phyloP scores from a whole-genome alignment of 768 basidiomycete species.

The Mycena latifolia region DNA sequence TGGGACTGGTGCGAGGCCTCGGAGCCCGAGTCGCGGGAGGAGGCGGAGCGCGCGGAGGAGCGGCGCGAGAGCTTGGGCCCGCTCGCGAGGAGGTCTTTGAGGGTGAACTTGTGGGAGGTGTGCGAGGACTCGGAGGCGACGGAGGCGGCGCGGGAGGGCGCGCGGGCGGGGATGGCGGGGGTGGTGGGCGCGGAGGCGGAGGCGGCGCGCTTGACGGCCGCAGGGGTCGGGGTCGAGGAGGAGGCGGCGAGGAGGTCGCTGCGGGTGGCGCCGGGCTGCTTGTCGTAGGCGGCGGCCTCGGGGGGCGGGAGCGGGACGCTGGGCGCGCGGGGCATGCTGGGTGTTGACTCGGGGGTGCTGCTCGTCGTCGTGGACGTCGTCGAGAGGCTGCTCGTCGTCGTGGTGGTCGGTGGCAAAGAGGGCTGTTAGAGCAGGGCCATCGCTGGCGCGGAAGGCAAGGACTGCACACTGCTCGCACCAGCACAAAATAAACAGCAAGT shows the following conservation, averaged over 20 bases:
- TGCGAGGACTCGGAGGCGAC: constrained; percentile 60
- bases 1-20: constrained; percentile 50
- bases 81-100: constrained; percentile 82
- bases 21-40: constrained; percentile 32
- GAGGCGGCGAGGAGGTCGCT: constrained; percentile 26
- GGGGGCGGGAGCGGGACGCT: constrained; percentile 34
- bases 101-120: constrained; percentile 79
- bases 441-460: neutral
- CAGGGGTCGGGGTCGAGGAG: neutral
- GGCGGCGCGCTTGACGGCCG: constrained; percentile 11
- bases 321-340: constrained; percentile 8
- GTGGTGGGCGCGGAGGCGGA: constrained; percentile 17
- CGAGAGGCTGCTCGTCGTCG: neutral
- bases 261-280: constrained; percentile 32
- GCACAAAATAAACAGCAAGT: neutral
- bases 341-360: neutral
- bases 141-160: constrained; percentile 46
- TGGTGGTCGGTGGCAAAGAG: neutral
- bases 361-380: neutral
- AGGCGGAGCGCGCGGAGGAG: constrained; percentile 68
- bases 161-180: constrained; percentile 1
- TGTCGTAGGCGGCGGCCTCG: constrained; percentile 27
- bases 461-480: neutral
- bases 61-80: constrained; percentile 83
- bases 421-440: neutral